These are phyloP conservation scores for Aspergillus pseudoviridinutans DNA, from an alignment of 2,329 filamentous ascomycete species.

Conservation along the genomic window DNA sequence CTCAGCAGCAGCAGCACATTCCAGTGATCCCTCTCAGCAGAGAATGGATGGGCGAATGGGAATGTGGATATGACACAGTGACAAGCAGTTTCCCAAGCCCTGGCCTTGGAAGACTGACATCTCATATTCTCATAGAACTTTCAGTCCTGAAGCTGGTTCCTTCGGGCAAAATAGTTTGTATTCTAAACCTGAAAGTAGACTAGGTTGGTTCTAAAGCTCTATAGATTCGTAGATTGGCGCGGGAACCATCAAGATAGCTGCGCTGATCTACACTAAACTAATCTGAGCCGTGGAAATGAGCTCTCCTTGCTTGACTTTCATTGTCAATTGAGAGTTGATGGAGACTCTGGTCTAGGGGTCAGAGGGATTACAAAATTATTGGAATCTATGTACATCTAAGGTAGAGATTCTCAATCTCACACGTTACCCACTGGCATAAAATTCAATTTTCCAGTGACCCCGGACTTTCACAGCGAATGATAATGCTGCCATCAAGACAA, in stretches of 20 bases:
- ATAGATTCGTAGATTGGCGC: not conserved
- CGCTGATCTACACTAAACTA: not conserved
- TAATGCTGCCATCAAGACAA: too few relatives aligned
- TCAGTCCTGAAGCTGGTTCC: not conserved
- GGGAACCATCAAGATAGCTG: not conserved
- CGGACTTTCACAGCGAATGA: too few relatives aligned
- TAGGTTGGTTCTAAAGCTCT: not conserved
- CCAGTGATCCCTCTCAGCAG: not conserved
- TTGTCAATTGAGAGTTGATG: not conserved
- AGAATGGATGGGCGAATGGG: not conserved
- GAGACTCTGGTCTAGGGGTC: too few relatives aligned
- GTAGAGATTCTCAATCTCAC: not conserved
- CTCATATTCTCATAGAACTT: not conserved
- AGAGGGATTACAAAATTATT: too few relatives aligned
- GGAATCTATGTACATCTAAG: too few relatives aligned
- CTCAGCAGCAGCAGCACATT: not conserved
- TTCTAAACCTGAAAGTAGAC: not conserved
- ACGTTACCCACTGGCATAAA: too few relatives aligned
- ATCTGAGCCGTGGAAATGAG: too few relatives aligned
- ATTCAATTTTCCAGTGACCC: not conserved
- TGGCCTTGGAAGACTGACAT: not conserved
- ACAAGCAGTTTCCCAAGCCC: not conserved
- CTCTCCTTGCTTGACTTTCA: not conserved
- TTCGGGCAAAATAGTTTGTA: not conserved
- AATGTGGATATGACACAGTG: not conserved